Conservation (phyloP, 1,284 basidiomycete genomes). For the Amylostereum chailletii region DNA sequence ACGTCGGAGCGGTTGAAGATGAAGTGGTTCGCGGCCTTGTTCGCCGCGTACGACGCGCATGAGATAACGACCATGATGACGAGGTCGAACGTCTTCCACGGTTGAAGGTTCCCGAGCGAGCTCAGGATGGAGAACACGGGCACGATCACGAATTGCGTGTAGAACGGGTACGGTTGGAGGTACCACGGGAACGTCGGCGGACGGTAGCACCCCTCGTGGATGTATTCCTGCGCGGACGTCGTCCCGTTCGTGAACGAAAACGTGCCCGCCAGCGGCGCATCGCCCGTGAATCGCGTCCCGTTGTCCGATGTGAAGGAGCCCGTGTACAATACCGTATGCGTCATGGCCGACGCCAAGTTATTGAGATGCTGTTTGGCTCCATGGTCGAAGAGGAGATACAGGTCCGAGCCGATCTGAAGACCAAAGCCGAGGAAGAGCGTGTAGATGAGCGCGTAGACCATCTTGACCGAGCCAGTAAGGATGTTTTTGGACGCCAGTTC, state of each 20-base stretch:
- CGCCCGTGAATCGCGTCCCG: constrained; percentile 27
- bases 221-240: constrained; percentile 30
- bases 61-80: constrained; percentile 83
- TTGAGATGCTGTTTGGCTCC: constrained; percentile 44
- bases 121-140: constrained; percentile 73
- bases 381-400: constrained; percentile 74
- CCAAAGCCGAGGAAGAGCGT: constrained; percentile 87
- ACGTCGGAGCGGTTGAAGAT: constrained; percentile 82
- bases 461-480: constrained; percentile 80
- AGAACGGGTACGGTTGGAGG: constrained; percentile 68
- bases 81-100: constrained; percentile 60
- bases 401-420: constrained; percentile 80
- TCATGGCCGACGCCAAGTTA: constrained; percentile 39
- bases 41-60: constrained; percentile 69
- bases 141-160: constrained; percentile 73
- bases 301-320: constrained; percentile 68
- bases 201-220: constrained; percentile 63
- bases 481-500: constrained; percentile 87
- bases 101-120: constrained; percentile 73
- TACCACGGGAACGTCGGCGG: constrained; percentile 64
- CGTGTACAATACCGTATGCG: constrained; percentile 41
- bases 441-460: constrained; percentile 87
- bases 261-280: constrained; percentile 49
- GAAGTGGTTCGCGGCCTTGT: constrained; percentile 75
- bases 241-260: constrained; percentile 68